Evolutionary conservation across 305 asterid genomes (phyloP).

Genomic region (Solanum chacoense): DNA sequence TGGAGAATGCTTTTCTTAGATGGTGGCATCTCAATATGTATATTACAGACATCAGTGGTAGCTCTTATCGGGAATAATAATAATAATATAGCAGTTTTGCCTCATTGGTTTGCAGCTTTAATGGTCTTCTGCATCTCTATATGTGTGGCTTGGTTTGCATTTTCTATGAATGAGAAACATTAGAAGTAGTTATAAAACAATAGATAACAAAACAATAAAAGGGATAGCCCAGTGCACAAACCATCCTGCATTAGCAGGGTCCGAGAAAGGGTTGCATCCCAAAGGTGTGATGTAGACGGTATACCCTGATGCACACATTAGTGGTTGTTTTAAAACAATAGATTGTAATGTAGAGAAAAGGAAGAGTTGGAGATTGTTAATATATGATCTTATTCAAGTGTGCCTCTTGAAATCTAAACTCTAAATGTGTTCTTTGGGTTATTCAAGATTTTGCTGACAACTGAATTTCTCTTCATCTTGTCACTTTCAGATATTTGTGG

Average conservation of each 20-base stretch:
- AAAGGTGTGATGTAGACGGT: neutral
- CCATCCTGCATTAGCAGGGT: neutral
- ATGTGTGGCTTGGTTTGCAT: neutral
- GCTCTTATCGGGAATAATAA: neutral
- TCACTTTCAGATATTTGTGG: slow-evolving; percentile 38
- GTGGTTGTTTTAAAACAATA: neutral
- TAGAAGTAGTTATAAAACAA: neutral
- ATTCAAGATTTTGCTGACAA: neutral
- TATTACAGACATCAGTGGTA: neutral
- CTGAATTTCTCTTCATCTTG: neutral
- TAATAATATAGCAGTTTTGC: neutral
- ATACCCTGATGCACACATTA: neutral
- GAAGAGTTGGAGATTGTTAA: neutral
- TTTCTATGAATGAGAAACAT: neutral
- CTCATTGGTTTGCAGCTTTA: neutral
- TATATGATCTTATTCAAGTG: neutral
- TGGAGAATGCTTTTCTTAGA: neutral
- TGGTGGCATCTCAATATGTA: neutral
- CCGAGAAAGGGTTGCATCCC: neutral
- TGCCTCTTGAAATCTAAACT: neutral
- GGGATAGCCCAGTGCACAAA: neutral
- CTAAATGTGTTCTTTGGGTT: neutral
- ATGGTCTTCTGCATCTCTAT: neutral
- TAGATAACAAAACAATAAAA: neutral
- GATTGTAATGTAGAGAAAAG: neutral